A percentile compares a stretch with the other conserved stretches of the same genome.
These are phyloP conservation scores for Eucalyptus paniculata DNA, from an alignment of 345 rosid species.

Conservation along the genomic window DNA sequence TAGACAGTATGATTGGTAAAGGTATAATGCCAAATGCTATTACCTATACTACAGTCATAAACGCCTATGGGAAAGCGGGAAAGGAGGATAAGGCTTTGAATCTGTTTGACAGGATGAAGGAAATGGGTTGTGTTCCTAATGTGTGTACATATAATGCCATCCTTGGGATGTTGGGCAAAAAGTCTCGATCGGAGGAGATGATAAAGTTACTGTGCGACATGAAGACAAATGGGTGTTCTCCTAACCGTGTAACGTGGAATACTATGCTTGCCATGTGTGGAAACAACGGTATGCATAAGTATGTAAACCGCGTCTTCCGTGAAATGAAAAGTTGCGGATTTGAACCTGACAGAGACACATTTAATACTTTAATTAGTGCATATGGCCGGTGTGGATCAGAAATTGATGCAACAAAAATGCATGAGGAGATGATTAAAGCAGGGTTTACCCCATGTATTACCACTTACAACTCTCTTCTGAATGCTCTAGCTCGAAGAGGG, in stretches of 20 bases:
- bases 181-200: conserved; percentile 57
- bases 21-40: conserved; percentile 74
- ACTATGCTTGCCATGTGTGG: conserved; percentile 83
- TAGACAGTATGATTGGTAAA: conserved; percentile 46
- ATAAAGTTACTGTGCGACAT: conserved; percentile 58
- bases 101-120: conserved; percentile 57
- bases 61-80: conserved; percentile 81
- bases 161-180: conserved; percentile 78
- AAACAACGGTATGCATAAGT: conserved; percentile 50
- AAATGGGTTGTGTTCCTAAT: conserved; percentile 76
- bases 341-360: conserved; percentile 83
- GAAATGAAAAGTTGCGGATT: conserved; percentile 90
- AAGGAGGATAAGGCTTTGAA: conserved; percentile 56
- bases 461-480: conserved; percentile 80
- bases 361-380: conserved; percentile 72
- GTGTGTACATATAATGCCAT: conserved; percentile 68
- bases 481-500: conserved; percentile 74
- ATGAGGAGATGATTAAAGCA: conserved; percentile 59
- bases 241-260: conserved; percentile 88
- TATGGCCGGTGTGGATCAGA: conserved; percentile 79
- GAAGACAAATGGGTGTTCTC: conserved; percentile 72
- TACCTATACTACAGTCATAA: conserved; percentile 73
- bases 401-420: conserved; percentile 55
- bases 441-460: conserved; percentile 73
- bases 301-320: conserved; percentile 49